Base-by-base conservation (phyloP, 768 basidiomycete species). In the Termitomyces sp. region DNA sequence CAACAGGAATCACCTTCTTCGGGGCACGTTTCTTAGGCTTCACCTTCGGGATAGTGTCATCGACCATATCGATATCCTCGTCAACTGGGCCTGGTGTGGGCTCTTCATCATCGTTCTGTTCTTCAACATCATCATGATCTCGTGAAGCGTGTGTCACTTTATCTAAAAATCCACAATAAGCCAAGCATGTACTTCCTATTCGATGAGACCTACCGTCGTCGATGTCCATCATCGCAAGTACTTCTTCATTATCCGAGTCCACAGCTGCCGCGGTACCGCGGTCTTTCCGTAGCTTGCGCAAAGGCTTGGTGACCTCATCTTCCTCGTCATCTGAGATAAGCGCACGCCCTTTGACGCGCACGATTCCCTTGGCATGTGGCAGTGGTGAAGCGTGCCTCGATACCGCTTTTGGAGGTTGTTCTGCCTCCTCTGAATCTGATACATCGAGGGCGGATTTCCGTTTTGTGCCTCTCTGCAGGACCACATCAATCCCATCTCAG, bases 151-250 rank as follows among this genome's bases (percentile, higher is more conserved):
- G 60, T 11, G 62, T 63, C 12, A 74, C 70, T 58, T 69, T 56
- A 52, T 73, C 76, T 77, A 53, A 10, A 52, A 13, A 10, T 40
- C 31, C 23, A 7, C 45, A 50, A 44, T n/a, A 41, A 49, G 38
- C 10, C 43, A 46, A 16, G 16, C 39, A 22, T 7, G 32, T 5
- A 16, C 35, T 47, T 46, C 42, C 13, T 3, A 16, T 39, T 43
- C n/a, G 18, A 54, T 7, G 50, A 23, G 15, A 23, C 72, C 15
- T 57, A 86, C 89, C 82, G 61, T 90, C 89, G 53, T 89, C 88
- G 51, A 89, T 77, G 48, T 91, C 88, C 88, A 89, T 89, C 74
- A 89, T 78, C 10, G 80, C 85, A 40, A 73, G 73, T 11, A 73
- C 70, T 10, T 79, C 80, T 54, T 83, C 79, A 9, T 73, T 74